Evolutionary conservation across 2,329 filamentous ascomycete genomes (phyloP).

Genomic region (Chaetomium sp.): DNA sequence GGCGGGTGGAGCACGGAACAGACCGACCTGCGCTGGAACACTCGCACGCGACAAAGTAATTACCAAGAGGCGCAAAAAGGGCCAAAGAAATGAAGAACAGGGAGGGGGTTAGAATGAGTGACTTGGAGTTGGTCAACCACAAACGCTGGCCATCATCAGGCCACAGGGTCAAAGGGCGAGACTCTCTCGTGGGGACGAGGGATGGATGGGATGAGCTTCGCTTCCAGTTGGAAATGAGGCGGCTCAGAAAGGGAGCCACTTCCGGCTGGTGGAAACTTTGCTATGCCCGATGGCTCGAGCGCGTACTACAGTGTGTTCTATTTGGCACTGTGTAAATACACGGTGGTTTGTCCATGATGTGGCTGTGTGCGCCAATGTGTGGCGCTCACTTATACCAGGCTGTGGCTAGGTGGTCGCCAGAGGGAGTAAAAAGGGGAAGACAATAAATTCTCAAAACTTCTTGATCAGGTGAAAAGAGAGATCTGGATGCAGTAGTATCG

Average conservation of each 20-base stretch:
- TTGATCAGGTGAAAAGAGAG: no score
- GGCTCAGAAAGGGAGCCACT: conserved; percentile 24
- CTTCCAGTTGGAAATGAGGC: conserved; percentile 26
- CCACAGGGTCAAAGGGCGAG: conserved; percentile 28
- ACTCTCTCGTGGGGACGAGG: conserved; percentile 25
- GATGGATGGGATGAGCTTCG: conserved; percentile 23
- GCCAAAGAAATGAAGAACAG: conserved; percentile 22
- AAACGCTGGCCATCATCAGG: conserved; percentile 36
- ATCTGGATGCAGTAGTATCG: no score
- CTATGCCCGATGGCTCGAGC: conserved; percentile 13
- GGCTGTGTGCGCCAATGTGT: not conserved
- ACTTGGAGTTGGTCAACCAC: conserved; percentile 38
- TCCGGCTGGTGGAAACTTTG: conserved; percentile 12
- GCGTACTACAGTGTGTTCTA: not conserved
- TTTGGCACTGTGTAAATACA: not conserved
- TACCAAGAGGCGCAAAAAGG: conserved; percentile 12
- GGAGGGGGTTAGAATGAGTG: conserved; percentile 31
- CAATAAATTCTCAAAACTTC: not conserved
- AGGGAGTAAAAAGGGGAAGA: not conserved
- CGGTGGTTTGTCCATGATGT: not conserved
- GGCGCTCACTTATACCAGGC: not conserved
- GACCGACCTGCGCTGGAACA: conserved; percentile 11
- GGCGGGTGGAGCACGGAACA: conserved; percentile 27
- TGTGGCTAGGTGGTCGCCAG: not conserved
- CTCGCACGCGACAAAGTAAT: conserved; percentile 4